phyloP scores from a whole-genome alignment of 2,329 filamentous ascomycete species.

The Periconia sp. region DNA sequence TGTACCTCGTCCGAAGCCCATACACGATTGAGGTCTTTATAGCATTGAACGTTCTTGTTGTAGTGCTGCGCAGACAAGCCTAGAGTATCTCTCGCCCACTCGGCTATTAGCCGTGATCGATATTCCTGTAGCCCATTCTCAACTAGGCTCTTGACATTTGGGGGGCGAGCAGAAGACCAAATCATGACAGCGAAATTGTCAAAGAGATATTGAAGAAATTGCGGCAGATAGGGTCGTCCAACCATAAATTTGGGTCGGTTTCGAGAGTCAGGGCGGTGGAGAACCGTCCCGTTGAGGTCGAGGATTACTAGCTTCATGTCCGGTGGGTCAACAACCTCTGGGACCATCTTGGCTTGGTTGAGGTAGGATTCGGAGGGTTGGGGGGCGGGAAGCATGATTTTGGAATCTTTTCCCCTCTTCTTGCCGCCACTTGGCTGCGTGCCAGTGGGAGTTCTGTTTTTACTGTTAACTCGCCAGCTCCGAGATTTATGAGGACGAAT shows the following conservation, averaged over 20 bases:
- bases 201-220: constrained; percentile 78
- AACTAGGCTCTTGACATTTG: constrained; percentile 75
- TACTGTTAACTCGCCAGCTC: constrained; percentile 29
- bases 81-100: constrained; percentile 82
- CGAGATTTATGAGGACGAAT: constrained; percentile 4
- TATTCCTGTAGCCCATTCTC: constrained; percentile 66
- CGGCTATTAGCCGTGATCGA: constrained; percentile 64
- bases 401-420: constrained; percentile 26
- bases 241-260: constrained; percentile 58
- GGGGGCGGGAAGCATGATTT: constrained; percentile 58
- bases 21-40: constrained; percentile 79
- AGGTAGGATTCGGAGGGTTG: constrained; percentile 67
- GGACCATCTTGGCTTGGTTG: constrained; percentile 52
- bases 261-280: constrained; percentile 67
- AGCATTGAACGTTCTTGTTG: constrained; percentile 76
- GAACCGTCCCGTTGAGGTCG: constrained; percentile 91
- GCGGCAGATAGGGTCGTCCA: constrained; percentile 68
- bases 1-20: constrained; percentile 65
- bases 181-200: constrained; percentile 79
- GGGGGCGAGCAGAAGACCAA: constrained; percentile 83
- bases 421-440: neutral
- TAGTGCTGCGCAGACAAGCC: constrained; percentile 71
- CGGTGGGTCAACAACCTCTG: constrained; percentile 48
- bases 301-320: constrained; percentile 80
- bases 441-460: constrained; percentile 13